Percentiles rank a stretch among this genome's conserved stretches.
These are phyloP conservation scores for Microbotryomycetes sp. DNA, from an alignment of 1,284 basidiomycete genomes.

Conservation along the genomic window DNA sequence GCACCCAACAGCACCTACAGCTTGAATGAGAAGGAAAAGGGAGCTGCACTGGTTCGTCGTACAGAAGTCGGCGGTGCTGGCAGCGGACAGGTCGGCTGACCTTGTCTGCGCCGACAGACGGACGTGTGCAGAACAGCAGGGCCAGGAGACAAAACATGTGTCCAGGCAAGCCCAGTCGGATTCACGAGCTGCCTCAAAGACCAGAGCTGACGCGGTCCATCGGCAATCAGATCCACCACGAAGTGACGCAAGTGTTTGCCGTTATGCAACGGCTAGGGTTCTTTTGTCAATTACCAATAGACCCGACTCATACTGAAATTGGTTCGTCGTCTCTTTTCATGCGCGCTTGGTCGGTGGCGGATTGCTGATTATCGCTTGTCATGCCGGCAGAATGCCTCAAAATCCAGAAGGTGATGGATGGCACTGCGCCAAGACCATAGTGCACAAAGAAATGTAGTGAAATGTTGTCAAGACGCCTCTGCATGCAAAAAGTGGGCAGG, in stretches of 20 bases:
- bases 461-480: no score
- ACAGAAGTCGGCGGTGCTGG: no score
- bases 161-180: no score
- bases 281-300: conserved; percentile 34
- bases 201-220: no score
- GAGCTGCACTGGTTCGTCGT: background rate
- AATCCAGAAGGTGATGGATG: background rate
- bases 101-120: no score
- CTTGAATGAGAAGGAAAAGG: conserved; percentile 14
- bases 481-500: no score
- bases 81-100: no score
- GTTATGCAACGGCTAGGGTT: conserved; percentile 31
- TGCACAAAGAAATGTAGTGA: no score
- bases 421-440: background rate
- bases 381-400: background rate
- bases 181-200: no score
- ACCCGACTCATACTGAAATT: conserved; percentile 31
- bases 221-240: background rate
- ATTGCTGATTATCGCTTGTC: background rate
- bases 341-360: no score
- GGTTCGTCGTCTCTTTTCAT: conserved; percentile 11
- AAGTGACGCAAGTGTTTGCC: conserved; percentile 21
- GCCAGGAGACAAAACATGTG: background rate
- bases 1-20: conserved; percentile 12
- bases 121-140: background rate